Evolutionary conservation across 2,329 filamentous ascomycete species (phyloP), one percentile per base, ranked within the genome.

Genomic region (Phoma sp.): DNA sequence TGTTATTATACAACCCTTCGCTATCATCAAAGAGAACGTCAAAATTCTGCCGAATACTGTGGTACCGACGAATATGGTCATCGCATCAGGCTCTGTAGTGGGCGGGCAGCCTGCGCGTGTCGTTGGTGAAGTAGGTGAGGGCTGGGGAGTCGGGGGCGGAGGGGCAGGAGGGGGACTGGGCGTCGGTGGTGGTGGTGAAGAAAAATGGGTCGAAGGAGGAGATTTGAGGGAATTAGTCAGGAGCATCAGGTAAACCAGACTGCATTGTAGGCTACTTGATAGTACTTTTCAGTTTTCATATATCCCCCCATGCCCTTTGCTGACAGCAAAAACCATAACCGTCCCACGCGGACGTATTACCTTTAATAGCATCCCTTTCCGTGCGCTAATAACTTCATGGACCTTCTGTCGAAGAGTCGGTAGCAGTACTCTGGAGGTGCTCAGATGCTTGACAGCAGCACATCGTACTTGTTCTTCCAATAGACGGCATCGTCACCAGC

Each of bases 1-100:
- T 46, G 90, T 87, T 59, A 88, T 89, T 1, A 82, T 99, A 44
- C 90, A 91, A 52, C 89, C 92, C 63, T 93, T 97, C 75, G 89
- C 88, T 44, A 93, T 97, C 57, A 85, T 98, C 70, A 97, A 96
- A 75, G 95, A 98, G 73, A 96, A 91, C 69, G 91, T 96, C 42
- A 89, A 89, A 73, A 86, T 99, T 36, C 77, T 98, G 62, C 91
- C 96, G 56, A 89, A 89, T 27, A 86, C 90, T 0, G 88, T 97
- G 4, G 84, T 99, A 5, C 90, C 95, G 2, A 82, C 89, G 0
- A 89, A 91, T 57, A 96, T 96, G 87, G 91, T 98, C 23, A 89
- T 98, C 50, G 92, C 93, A 1, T 93, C 91, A 70, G 96, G 95
- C 72, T 93, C 88, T 50, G 85, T 98, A 50, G 92, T 99, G n/a